These are phyloP conservation scores for Erigeron canadensis DNA, from an alignment of 129 eudicot species.

Conservation along the genomic window DNA sequence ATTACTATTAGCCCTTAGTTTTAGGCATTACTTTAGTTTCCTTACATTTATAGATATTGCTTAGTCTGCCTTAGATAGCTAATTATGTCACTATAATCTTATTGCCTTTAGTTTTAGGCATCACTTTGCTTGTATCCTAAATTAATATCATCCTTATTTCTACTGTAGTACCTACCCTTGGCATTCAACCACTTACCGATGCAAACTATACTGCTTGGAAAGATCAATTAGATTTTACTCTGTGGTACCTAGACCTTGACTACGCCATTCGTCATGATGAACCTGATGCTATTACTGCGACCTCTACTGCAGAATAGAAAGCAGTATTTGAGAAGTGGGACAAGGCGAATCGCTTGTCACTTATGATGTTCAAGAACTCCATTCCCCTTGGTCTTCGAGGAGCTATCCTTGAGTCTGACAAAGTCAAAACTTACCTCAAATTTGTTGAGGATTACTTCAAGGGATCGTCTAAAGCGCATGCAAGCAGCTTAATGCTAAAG, in stretches of 20 bases:
- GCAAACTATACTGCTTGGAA: background rate
- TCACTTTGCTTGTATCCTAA: too few species aligned
- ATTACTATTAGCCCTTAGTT: too few species aligned
- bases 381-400: background rate
- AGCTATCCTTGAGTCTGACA: constrained; percentile 13
- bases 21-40: too few species aligned
- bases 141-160: too few species aligned
- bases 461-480: background rate
- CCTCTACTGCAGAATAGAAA: background rate
- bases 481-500: background rate
- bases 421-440: background rate
- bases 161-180: too few species aligned
- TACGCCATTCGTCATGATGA: background rate
- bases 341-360: background rate
- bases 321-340: background rate
- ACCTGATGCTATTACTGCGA: background rate
- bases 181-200: background rate
- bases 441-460: background rate
- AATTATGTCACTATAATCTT: too few species aligned
- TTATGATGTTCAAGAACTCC: constrained; percentile 9
- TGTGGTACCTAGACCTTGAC: background rate
- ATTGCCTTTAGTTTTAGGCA: too few species aligned
- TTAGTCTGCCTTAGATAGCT: too few species aligned
- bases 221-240: background rate
- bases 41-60: too few species aligned